Base-by-base conservation (phyloP, 2,329 filamentous ascomycete species). In the Chaetothyriales sp. region DNA sequence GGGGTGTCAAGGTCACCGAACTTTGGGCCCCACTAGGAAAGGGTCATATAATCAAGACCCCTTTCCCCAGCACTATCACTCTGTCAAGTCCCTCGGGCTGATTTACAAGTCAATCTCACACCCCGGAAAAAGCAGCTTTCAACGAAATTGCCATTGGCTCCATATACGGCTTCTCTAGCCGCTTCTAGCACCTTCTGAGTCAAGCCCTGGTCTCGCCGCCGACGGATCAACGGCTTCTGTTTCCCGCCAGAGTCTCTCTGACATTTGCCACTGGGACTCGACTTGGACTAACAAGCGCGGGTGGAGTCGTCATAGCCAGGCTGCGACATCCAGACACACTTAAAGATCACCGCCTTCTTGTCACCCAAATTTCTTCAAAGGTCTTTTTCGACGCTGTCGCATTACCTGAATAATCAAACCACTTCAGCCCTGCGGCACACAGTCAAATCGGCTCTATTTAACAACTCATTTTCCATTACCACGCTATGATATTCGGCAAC, bases 401-500 rank as follows among this genome's bases (percentile, higher is more conserved):
- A 47, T 51, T 18, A 55, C 28, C 44, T 46, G 51, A 15, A 51
- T 28, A 45, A 50, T 40, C 18, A 53, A 52, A 13, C 44, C 48
- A 49, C 48, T 18, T 45, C 44, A 13, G 51, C 15, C 25, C 20
- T 20, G 33, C 46, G 28, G 18, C 47, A 43, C 50, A 47, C 46
- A 51, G 55, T 61, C 56, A 56, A 56, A 55, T 59, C 57, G 28
- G 18, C 44, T 40, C 43, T 49, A 49, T 46, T 37, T 47, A 43
- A 18, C 44, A 47, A 47, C 47, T 54, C 52, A 56, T 40, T 15
- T 15, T 40, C 10, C 15, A 40, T 40, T 15, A 40, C 47, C 58
- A 53, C 59, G 59, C 55, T 56, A 61, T 61, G 59, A 61, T 56
- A 61, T 57, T 58, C 56, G 54, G 55, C 51, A 52, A 53, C 47